Percentiles rank a stretch among this genome's conserved stretches.
phyloP scores from a whole-genome alignment of 2,329 filamentous ascomycete species.

The Chalaropsis thielavioides region DNA sequence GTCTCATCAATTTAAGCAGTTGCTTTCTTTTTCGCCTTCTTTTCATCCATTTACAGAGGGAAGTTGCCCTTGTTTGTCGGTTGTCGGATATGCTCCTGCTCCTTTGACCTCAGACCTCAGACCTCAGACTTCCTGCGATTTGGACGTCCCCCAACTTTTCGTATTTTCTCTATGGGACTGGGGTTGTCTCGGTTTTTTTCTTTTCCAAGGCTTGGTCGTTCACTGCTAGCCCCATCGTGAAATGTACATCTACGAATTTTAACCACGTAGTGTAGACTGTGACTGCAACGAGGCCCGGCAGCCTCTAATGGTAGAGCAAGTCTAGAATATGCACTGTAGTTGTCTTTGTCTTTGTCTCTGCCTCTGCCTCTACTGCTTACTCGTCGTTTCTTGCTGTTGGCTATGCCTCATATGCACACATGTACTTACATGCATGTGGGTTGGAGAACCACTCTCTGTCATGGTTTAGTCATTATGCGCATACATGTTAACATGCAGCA shows the following conservation, averaged over 20 bases:
- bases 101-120: background rate
- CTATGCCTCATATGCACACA: background rate
- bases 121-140: background rate
- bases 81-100: slow-evolving; percentile 1
- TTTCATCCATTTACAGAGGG: background rate
- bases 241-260: no score
- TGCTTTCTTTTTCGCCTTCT: background rate
- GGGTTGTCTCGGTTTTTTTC: background rate
- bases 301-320: no score
- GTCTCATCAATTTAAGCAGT: no score
- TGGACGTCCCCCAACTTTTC: background rate
- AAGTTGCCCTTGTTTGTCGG: background rate
- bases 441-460: background rate
- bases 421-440: background rate
- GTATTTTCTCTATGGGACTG: background rate
- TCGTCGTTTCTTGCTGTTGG: background rate
- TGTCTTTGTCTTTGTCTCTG: background rate
- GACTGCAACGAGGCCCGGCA: no score
- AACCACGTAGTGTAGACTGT: no score
- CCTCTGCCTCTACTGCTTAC: background rate
- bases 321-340: no score
- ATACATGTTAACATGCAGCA: background rate
- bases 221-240: no score
- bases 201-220: background rate
- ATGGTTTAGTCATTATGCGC: background rate